Percentiles rank a stretch among this genome's conserved stretches.
These are phyloP conservation scores for Ogataea philodendri DNA, from an alignment of 805 yeast genomes.

Conservation along the genomic window DNA sequence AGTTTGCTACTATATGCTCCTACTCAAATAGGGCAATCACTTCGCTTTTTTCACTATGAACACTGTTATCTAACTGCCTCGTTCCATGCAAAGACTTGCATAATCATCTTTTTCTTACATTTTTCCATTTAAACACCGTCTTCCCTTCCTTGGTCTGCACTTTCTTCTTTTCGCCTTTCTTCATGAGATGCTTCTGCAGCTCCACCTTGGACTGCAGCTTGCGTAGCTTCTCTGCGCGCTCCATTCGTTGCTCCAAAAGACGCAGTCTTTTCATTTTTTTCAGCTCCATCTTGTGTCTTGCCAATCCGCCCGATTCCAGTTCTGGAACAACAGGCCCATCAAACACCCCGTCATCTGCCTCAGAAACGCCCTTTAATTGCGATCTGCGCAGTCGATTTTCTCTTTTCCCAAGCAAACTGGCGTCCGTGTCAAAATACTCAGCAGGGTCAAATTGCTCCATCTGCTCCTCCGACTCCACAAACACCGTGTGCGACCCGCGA, in stretches of 20 bases:
- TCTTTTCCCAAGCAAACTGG: slow-evolving; percentile 53
- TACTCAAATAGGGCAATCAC: too few species aligned
- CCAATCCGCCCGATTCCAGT: slow-evolving; percentile 26
- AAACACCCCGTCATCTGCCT: slow-evolving; percentile 17
- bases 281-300: slow-evolving; percentile 34
- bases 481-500: slow-evolving; percentile 79
- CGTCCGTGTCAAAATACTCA: slow-evolving; percentile 67
- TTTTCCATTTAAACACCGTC: slow-evolving; percentile 80
- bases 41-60: too few species aligned
- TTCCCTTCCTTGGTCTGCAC: slow-evolving; percentile 63
- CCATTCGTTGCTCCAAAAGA: slow-evolving; percentile 59
- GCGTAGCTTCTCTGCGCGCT: slow-evolving; percentile 65
- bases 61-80: too few species aligned
- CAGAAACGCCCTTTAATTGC: slow-evolving; percentile 50
- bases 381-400: slow-evolving; percentile 68
- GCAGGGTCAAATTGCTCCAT: slow-evolving; percentile 62
- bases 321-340: slow-evolving; percentile 23
- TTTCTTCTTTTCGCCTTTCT: slow-evolving; percentile 84
- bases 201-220: slow-evolving; percentile 73
- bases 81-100: too few species aligned
- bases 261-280: slow-evolving; percentile 62
- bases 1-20: too few species aligned
- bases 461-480: slow-evolving; percentile 64
- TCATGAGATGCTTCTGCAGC: slow-evolving; percentile 82
- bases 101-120: slow-evolving; percentile 63